Base-by-base conservation (phyloP, 306 rosid genomes). In the Styphnolobium japonicum region DNA sequence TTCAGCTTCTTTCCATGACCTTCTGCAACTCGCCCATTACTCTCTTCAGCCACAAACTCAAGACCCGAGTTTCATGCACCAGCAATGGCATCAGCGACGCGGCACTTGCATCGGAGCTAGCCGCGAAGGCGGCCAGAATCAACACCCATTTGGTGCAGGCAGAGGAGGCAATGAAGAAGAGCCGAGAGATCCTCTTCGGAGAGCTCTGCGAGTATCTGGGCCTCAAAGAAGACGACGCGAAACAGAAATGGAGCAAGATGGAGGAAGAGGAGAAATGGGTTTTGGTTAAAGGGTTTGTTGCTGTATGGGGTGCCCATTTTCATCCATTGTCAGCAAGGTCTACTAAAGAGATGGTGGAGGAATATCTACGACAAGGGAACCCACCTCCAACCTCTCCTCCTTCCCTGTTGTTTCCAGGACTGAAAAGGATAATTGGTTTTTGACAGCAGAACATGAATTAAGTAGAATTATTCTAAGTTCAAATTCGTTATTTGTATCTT, bases 241-340 rank as follows among this genome's bases (percentile, higher is more conserved):
- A 53, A 87, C 71, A 31, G 23, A 83, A 70, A 36, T 92, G 98
- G 98, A 87, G 48, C 75, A 83, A 74, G 25, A 75, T 90, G 85
- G 86, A 64, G 3, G 97, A 88, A 49, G 89, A 89, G 0, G 91
- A 87, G 7, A 92, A 84, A 79, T 67, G 48, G 89, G 85, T 6
- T 7, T 68, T 90, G 86, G 86, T 88, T 0, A 70, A 87, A 76
- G 86, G 73, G 23, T 92, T 94, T 73, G 85, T 91, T 65, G 51
- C 84, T 1, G 91, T 85, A 8, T 92, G 96, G 95, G 87, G 89
- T 63, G 48, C 64, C 11, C 77, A 81, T 85, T 94, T 92, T 67
- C 98, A 94, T 29, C 97, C 98, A 6, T 80, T 94, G 86, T 92
- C 98, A 7, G 86, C 88, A 1, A 92, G 76, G 58, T 89, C 90